Evolutionary conservation across 495 filamentous ascomycete species (phyloP).

Genomic region (Penicillium macrosclerotiorum): DNA sequence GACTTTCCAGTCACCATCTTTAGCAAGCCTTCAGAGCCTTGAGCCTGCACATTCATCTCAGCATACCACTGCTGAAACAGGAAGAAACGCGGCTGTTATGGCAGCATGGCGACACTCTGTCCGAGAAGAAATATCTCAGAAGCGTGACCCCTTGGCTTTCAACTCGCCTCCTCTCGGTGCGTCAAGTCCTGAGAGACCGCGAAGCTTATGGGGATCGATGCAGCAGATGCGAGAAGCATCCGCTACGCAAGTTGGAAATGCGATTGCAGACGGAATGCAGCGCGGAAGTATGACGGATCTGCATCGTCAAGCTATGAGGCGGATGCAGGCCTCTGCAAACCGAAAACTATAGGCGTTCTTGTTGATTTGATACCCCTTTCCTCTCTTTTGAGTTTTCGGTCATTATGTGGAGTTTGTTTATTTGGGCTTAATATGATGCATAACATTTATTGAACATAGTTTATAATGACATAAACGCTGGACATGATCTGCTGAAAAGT

Average conservation of each 20-base stretch:
- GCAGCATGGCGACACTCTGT: slow-evolving; percentile 76
- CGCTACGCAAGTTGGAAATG: slow-evolving; percentile 40
- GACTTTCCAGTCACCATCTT: slow-evolving; percentile 17
- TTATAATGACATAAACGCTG: slow-evolving; percentile 5
- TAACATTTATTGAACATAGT: slow-evolving; percentile 16
- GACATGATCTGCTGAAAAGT: not conserved
- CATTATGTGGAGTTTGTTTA: slow-evolving; percentile 3
- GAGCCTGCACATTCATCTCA: slow-evolving; percentile 17
- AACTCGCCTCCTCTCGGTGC: slow-evolving; percentile 9
- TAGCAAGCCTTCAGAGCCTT: slow-evolving; percentile 12
- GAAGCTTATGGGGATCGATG: slow-evolving; percentile 25
- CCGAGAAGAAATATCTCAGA: slow-evolving; percentile 56
- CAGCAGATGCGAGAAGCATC: slow-evolving; percentile 32
- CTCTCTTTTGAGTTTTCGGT: slow-evolving; percentile 4
- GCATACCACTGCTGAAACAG: slow-evolving; percentile 27
- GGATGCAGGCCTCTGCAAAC: slow-evolving; percentile 75
- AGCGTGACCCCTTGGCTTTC: slow-evolving; percentile 34
- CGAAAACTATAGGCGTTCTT: slow-evolving; percentile 26
- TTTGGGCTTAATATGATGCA: slow-evolving; percentile 1
- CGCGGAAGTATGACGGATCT: slow-evolving; percentile 70
- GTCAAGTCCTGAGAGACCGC: slow-evolving; percentile 14
- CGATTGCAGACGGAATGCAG: slow-evolving; percentile 73
- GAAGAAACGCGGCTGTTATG: slow-evolving; percentile 58
- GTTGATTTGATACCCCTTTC: slow-evolving; percentile 19
- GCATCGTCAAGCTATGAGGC: slow-evolving; percentile 78